A percentile compares a stretch with the other conserved stretches of the same genome.
phyloP scores from a whole-genome alignment of 805 yeast genomes.

The Candida fluviatilis region DNA sequence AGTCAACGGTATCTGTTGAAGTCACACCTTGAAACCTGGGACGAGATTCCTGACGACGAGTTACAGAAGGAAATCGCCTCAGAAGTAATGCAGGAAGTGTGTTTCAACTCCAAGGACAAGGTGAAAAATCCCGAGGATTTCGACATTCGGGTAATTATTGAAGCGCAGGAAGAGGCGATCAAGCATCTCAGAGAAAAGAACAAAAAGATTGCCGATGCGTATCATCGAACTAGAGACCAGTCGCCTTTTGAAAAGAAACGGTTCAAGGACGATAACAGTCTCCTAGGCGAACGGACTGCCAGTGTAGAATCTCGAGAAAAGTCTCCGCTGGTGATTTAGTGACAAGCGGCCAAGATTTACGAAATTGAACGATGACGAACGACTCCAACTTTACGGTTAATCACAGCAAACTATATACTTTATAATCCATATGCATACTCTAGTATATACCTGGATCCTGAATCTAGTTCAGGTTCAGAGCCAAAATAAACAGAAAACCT shows the following conservation, averaged over 20 bases:
- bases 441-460: too few relatives aligned
- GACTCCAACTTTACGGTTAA: too few relatives aligned
- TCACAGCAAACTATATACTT: too few relatives aligned
- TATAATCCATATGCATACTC: too few relatives aligned
- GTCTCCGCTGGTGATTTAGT: neutral
- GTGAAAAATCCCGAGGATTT: constrained; percentile 31
- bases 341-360: neutral
- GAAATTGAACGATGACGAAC: too few relatives aligned
- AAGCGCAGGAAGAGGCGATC: constrained; percentile 36
- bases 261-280: neutral
- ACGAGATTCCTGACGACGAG: constrained; percentile 45
- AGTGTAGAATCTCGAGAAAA: neutral
- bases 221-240: constrained; percentile 12
- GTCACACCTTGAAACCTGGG: constrained; percentile 71
- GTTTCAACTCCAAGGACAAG: constrained; percentile 33
- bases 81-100: constrained; percentile 34
- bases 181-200: constrained; percentile 40
- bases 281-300: neutral
- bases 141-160: constrained; percentile 32
- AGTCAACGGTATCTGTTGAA: constrained; percentile 51
- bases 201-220: constrained; percentile 37
- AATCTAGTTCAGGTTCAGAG: too few relatives aligned
- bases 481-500: too few relatives aligned
- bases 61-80: constrained; percentile 32
- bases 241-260: constrained; percentile 2